These are phyloP conservation scores for Neonectria punicea DNA, from an alignment of 2,329 filamentous ascomycete genomes.

Conservation along the genomic window DNA sequence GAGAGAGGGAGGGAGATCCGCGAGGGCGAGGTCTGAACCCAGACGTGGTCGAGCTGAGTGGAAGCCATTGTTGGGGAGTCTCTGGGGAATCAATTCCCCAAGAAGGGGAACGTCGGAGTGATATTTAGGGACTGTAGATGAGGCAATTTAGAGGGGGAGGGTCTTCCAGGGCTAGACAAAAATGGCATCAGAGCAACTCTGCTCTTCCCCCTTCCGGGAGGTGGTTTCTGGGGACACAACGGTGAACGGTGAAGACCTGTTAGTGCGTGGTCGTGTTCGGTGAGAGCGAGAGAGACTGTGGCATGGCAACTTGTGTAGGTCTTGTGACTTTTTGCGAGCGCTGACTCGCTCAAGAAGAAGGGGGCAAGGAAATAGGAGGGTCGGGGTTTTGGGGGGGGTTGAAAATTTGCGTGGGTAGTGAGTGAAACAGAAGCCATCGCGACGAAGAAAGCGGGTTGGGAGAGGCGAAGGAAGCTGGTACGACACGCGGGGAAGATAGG, in stretches of 20 bases:
- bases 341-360: neutral
- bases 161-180: neutral
- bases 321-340: neutral
- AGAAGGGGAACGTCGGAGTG: neutral
- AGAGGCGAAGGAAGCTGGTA: slow-evolving; percentile 14
- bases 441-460: slow-evolving; percentile 2
- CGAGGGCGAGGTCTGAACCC: slow-evolving; percentile 14
- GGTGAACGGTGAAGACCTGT: slow-evolving; percentile 7
- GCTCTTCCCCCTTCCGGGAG: neutral
- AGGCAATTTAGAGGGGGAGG: neutral
- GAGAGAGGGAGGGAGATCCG: neutral
- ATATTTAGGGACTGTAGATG: neutral
- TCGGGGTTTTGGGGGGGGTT: neutral
- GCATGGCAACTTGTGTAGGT: slow-evolving; percentile 10
- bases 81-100: neutral
- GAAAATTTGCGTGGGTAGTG: neutral
- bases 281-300: slow-evolving; percentile 2
- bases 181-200: neutral
- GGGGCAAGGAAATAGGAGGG: neutral
- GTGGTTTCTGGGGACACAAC: slow-evolving; percentile 5
- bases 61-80: slow-evolving; percentile 16
- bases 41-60: slow-evolving; percentile 16
- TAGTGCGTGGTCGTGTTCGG: slow-evolving; percentile 12
- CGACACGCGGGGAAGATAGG: slow-evolving; percentile 22
- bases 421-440: slow-evolving; percentile 21